A percentile compares a stretch with the other conserved stretches of the same genome.
Evolutionary conservation across 129 eudicot species (phyloP).

Genomic region (Mikania micrantha): DNA sequence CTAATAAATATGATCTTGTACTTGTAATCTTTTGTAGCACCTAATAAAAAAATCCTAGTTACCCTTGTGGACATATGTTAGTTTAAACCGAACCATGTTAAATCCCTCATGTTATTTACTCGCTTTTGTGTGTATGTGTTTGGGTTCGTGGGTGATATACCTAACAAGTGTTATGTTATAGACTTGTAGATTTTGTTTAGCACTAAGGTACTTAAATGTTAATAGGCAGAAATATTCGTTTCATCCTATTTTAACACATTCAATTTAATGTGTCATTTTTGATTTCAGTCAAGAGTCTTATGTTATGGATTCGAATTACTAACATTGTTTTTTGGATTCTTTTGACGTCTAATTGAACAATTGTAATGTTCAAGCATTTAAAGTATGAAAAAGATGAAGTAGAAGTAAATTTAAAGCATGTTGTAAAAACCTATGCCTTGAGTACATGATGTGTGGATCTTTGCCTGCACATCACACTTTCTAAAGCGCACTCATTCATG

Average conservation of each 20-base stretch:
- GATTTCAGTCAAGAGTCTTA: neutral
- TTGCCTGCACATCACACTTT: neutral
- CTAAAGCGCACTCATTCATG: neutral
- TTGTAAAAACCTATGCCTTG: neutral
- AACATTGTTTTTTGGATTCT: neutral
- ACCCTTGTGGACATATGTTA: too few species aligned
- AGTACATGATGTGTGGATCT: neutral
- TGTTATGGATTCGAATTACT: neutral
- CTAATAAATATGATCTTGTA: too few species aligned
- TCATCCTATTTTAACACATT: neutral
- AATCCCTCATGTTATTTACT: too few species aligned
- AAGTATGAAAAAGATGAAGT: neutral
- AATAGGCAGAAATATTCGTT: too few species aligned
- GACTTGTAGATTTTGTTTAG: neutral
- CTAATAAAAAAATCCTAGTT: too few species aligned
- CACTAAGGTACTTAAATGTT: too few species aligned
- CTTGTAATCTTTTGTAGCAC: too few species aligned
- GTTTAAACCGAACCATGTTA: too few species aligned
- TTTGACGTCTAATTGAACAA: neutral
- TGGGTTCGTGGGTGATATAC: too few species aligned
- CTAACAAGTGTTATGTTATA: too few species aligned
- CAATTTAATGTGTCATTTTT: neutral
- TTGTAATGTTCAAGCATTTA: neutral
- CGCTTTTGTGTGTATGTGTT: too few species aligned
- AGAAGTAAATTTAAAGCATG: neutral